A percentile compares a stretch with the other conserved stretches of the same genome.
phyloP scores from a whole-genome alignment of 169 alveolate species.

The Babesia gibsoni region DNA sequence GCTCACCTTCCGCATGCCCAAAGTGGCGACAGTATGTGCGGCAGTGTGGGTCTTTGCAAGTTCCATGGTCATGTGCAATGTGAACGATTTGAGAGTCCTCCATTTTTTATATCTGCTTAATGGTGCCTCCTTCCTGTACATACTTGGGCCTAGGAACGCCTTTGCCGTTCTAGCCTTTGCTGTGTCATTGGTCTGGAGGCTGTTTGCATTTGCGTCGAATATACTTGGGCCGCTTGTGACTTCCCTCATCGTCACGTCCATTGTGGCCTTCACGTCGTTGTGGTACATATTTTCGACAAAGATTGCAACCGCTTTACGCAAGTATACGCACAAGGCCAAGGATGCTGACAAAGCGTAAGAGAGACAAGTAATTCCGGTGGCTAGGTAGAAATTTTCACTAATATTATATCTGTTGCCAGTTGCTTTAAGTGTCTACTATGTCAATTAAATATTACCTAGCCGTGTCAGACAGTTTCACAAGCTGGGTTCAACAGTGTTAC shows the following conservation, averaged over 20 bases:
- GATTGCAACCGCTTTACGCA: no score
- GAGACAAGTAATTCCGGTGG: background rate
- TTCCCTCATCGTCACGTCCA: no score
- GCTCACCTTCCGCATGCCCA: constrained; percentile 15
- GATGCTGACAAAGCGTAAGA: background rate
- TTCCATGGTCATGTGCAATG: background rate
- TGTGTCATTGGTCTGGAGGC: background rate
- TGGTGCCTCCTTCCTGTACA: background rate
- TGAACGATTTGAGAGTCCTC: background rate
- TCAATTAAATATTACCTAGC: no score
- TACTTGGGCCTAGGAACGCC: constrained; percentile 1
- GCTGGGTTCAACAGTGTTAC: background rate
- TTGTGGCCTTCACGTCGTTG: no score
- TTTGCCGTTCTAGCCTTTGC: background rate
- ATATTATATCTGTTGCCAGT: background rate
- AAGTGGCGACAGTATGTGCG: constrained; percentile 16
- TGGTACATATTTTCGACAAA: no score
- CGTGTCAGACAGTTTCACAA: background rate
- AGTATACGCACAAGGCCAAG: background rate
- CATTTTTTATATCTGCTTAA: background rate
- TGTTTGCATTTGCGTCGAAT: background rate
- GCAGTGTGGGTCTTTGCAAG: background rate
- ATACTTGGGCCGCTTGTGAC: no score
- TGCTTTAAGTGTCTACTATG: no score
- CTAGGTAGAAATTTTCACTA: background rate